Evolutionary conservation across 1,284 basidiomycete species (phyloP).

Genomic region (Fistulinella cinereoalba): DNA sequence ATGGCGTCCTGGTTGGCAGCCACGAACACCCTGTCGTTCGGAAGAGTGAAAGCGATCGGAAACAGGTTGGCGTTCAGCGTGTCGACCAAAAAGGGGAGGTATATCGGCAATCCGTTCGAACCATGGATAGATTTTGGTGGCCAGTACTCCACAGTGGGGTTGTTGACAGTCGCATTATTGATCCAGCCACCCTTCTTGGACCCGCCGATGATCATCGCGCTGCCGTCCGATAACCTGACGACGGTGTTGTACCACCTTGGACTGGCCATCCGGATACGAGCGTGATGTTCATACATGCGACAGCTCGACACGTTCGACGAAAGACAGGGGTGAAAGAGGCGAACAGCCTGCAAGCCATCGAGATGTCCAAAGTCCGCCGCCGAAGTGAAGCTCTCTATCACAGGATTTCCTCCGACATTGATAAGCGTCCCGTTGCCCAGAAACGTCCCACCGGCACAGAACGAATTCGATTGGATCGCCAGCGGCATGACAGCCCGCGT

Average conservation of each 20-base stretch:
- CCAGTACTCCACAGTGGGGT: conserved; percentile 79
- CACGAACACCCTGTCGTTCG: conserved; percentile 71
- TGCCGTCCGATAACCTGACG: conserved; percentile 68
- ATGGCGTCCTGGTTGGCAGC: conserved; percentile 78
- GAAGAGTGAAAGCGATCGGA: conserved; percentile 73
- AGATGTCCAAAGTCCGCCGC: conserved; percentile 73
- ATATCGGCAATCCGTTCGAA: conserved; percentile 62
- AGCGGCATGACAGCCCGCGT: conserved; percentile 64
- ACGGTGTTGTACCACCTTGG: conserved; percentile 79
- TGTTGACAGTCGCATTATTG: conserved; percentile 74
- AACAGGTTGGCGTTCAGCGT: conserved; percentile 82
- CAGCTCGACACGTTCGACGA: conserved; percentile 49
- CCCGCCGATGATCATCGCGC: conserved; percentile 79
- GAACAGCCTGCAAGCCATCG: conserved; percentile 71
- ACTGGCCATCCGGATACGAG: conserved; percentile 62
- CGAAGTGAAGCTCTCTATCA: conserved; percentile 58
- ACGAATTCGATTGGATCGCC: conserved; percentile 75
- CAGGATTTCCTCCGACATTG: conserved; percentile 77
- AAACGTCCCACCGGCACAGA: conserved; percentile 82
- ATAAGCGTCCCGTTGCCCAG: conserved; percentile 71
- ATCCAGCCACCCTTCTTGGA: conserved; percentile 80
- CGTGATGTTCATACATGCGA: conserved; percentile 63
- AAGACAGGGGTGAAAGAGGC: conserved; percentile 71
- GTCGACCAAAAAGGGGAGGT: conserved; percentile 61
- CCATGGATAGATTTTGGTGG: conserved; percentile 71